Conservation (phyloP, 2,329 filamentous ascomycete species). For the Epichloe bromicola region DNA sequence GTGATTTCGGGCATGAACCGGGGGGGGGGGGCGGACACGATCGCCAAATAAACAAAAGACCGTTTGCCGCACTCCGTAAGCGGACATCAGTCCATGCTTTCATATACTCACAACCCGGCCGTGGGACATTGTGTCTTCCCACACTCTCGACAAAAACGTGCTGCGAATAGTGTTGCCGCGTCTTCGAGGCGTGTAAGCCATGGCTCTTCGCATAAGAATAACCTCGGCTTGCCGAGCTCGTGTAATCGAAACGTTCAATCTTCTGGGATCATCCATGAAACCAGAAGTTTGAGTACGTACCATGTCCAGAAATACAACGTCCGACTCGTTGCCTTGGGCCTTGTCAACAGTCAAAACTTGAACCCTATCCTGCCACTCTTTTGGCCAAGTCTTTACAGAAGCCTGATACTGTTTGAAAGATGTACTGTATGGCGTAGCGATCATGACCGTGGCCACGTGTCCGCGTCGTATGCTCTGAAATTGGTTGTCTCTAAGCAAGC, state of each 20-base stretch:
- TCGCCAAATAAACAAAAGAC: too few species aligned
- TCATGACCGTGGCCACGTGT: slow-evolving; percentile 24
- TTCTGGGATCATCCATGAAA: slow-evolving; percentile 30
- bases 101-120: slow-evolving; percentile 1
- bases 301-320: slow-evolving; percentile 34
- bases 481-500: slow-evolving; percentile 10
- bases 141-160: slow-evolving; percentile 16
- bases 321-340: slow-evolving; percentile 33
- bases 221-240: slow-evolving; percentile 31
- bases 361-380: slow-evolving; percentile 18
- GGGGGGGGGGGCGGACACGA: too few species aligned
- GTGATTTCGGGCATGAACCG: too few species aligned
- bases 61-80: not conserved
- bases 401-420: slow-evolving; percentile 23
- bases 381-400: slow-evolving; percentile 15
- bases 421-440: slow-evolving; percentile 30
- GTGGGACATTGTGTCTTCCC: slow-evolving; percentile 16
- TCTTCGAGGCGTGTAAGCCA: slow-evolving; percentile 14
- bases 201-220: slow-evolving; percentile 28
- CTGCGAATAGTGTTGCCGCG: slow-evolving; percentile 3
- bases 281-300: slow-evolving; percentile 25
- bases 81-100: not conserved
- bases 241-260: slow-evolving; percentile 33
- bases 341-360: slow-evolving; percentile 31
- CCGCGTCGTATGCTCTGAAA: slow-evolving; percentile 14